These are phyloP conservation scores for Cladophialophora immunda DNA, from an alignment of 2,329 filamentous ascomycete species.

Conservation along the genomic window DNA sequence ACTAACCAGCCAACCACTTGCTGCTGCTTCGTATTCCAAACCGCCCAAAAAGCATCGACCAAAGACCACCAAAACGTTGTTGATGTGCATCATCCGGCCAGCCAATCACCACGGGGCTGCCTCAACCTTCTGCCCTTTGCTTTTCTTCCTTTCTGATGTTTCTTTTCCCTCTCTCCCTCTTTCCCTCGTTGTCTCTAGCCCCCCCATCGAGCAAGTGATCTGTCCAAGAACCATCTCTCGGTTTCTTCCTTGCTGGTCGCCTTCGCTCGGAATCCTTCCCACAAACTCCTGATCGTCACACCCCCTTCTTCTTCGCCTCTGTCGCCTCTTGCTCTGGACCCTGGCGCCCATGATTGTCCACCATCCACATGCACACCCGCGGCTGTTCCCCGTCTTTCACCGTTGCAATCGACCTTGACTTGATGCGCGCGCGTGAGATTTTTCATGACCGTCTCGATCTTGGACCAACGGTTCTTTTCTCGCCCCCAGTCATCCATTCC, in stretches of 20 bases:
- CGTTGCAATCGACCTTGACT: not conserved
- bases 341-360: not conserved
- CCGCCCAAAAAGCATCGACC: too few relatives aligned
- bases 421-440: slow-evolving; percentile 8
- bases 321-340: too few relatives aligned
- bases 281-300: not conserved
- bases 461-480: slow-evolving; percentile 1
- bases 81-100: not conserved
- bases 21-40: too few relatives aligned
- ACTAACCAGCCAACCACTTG: too few relatives aligned
- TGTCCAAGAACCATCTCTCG: not conserved
- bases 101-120: not conserved
- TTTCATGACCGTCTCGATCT: not conserved
- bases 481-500: slow-evolving; percentile 12
- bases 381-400: slow-evolving; percentile 1
- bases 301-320: slow-evolving; percentile 8
- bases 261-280: slow-evolving; percentile 2
- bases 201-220: not conserved
- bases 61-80: not conserved
- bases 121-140: not conserved
- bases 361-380: not conserved
- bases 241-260: not conserved
- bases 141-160: slow-evolving; percentile 1
- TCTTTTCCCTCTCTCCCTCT: not conserved
- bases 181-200: not conserved